Evolutionary conservation across 148 eudicot species (phyloP), one percentile per base, ranked within the genome.

Genomic region (Camellia japonica): DNA sequence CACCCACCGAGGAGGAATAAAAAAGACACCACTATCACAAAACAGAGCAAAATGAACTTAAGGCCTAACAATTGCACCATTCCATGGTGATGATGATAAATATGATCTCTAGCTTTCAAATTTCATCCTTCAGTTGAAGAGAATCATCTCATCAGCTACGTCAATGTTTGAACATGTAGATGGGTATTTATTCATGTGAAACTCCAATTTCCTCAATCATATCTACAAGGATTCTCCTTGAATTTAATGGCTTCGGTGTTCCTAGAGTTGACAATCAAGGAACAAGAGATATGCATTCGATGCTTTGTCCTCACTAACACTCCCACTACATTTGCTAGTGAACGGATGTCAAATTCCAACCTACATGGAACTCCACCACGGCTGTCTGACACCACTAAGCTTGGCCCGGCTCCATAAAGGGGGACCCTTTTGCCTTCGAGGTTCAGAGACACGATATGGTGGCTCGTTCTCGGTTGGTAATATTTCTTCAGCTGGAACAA

Each of bases 391-490:
- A 19, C 67, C 54, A 79, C 84, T 68, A 94, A 87, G 49, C 74
- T 82, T 7, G 56, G 41, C 41, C 97, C 97, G 11, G 95, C 97
- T 2, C 97, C 98, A 54, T 94, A 92, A 44, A 94, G 84, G 41
- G 98, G 95, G 5, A 89, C 82, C 18, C 68, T 78, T 1, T 79
- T 51, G 55, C 95, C 97, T 77, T 82, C 68, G n/a, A 94, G 63
- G 51, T 74, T 72, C 73, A 88, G 85, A 6, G 46, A 12, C 72
- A 85, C 60, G 5, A 68, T 82, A 65, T 81, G 56, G 82, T 80
- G 52, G 82, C 93, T 93, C 74, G 80, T 91, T 81, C 81, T 93
- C 3, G 91, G 92, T 63, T 91, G 97, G 73, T 91, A 91, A 77
- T 87, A 88, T 71, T 62, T 76, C 78, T 83, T 82, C 84, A 92